A percentile compares a stretch with the other conserved stretches of the same genome.
These are phyloP conservation scores for Akanthomyces uredinophilus DNA, from an alignment of 2,329 filamentous ascomycete species.

Conservation along the genomic window DNA sequence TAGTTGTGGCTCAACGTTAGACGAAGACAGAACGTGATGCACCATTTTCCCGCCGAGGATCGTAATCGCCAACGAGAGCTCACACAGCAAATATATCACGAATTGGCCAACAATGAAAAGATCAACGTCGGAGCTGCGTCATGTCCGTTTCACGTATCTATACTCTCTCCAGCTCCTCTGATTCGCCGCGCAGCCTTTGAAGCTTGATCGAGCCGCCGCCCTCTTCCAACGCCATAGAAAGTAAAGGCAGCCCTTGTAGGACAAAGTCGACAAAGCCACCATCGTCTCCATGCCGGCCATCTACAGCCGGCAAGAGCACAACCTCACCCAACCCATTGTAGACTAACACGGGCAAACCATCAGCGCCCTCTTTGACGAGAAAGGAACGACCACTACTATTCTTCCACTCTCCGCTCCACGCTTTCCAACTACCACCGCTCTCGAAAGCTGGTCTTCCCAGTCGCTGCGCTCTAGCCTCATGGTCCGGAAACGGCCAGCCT, in stretches of 20 bases:
- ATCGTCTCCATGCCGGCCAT: background rate
- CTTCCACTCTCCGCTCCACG: slow-evolving; percentile 7
- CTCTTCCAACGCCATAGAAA: background rate
- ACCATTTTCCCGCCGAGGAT: too few species aligned
- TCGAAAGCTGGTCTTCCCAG: background rate
- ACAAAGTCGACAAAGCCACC: background rate
- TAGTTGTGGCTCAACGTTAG: too few species aligned
- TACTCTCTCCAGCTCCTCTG: background rate
- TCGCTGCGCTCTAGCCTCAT: background rate
- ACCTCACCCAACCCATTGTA: background rate
- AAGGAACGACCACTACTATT: background rate
- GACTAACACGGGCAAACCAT: background rate
- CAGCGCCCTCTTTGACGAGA: background rate
- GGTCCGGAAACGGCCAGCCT: slow-evolving; percentile 9
- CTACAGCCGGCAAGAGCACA: background rate
- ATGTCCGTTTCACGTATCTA: background rate
- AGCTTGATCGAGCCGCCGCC: background rate
- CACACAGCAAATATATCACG: too few species aligned
- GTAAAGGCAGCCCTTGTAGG: background rate
- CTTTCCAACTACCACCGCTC: slow-evolving; percentile 4
- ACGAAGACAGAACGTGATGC: too few species aligned
- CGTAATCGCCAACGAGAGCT: too few species aligned
- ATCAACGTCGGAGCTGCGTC: too few species aligned
- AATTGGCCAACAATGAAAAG: too few species aligned
- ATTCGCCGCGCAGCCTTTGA: background rate